Conservation (phyloP, 768 basidiomycete genomes). For the Leccinum barrowsii region DNA sequence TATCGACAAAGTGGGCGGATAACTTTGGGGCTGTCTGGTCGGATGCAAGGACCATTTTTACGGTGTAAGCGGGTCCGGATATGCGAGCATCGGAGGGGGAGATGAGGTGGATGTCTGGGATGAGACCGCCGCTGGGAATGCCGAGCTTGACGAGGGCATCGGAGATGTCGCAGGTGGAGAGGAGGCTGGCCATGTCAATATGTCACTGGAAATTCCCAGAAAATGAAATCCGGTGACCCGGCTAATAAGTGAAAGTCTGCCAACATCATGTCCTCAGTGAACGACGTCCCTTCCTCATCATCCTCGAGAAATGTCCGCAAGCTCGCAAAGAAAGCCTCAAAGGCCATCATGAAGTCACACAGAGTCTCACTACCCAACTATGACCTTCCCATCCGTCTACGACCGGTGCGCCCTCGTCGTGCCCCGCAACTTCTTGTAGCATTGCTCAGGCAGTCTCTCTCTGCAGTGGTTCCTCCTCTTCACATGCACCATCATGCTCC, state of each 20-base stretch:
- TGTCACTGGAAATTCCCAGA: not conserved
- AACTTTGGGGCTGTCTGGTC: constrained; percentile 62
- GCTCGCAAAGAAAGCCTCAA: constrained; percentile 43
- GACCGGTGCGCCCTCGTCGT: constrained; percentile 48
- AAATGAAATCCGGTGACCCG: not conserved
- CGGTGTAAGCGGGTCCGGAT: constrained; percentile 85
- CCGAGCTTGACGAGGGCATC: constrained; percentile 85
- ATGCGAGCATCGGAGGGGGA: constrained; percentile 34
- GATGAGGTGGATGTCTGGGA: constrained; percentile 72
- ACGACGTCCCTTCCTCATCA: constrained; percentile 7
- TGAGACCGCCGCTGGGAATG: constrained; percentile 64
- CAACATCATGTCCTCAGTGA: constrained; percentile 6
- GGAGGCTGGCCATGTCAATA: constrained; percentile 38
- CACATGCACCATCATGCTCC: constrained; percentile 62
- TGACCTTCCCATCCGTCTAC: constrained; percentile 66
- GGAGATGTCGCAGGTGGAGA: constrained; percentile 81
- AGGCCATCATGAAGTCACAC: constrained; percentile 71
- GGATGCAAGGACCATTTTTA: constrained; percentile 67
- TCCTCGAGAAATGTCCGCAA: constrained; percentile 29
- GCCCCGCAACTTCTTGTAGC: not conserved
- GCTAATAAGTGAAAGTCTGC: not conserved
- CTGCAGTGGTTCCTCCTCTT: constrained; percentile 78
- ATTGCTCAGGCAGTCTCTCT: constrained; percentile 5
- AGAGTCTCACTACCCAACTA: constrained; percentile 59
- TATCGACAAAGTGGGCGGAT: constrained; percentile 78